Conservation (phyloP, 805 yeast genomes). For the Wickerhamomyces chambardii region DNA sequence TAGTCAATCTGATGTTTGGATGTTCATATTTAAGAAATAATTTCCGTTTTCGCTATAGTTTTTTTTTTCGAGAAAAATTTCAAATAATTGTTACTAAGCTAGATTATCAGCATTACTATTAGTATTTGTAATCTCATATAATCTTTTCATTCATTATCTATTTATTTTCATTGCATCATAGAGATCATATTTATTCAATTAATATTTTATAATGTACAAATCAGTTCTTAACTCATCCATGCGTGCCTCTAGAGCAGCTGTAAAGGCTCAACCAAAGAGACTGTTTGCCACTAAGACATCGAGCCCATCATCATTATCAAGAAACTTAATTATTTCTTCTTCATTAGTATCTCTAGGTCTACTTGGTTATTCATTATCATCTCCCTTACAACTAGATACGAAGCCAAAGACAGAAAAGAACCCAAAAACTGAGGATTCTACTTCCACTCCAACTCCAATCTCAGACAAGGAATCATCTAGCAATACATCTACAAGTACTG, state of each 20-base stretch:
- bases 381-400: slow-evolving; percentile 11
- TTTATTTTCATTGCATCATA: no score
- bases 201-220: not conserved
- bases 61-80: no score
- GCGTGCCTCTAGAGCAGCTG: not conserved
- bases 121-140: not conserved
- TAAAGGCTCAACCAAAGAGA: not conserved
- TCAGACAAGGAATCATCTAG: no score
- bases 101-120: no score
- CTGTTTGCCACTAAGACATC: not conserved
- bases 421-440: slow-evolving; percentile 1
- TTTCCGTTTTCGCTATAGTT: not conserved
- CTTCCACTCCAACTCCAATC: slow-evolving; percentile 1
- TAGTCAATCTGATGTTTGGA: no score
- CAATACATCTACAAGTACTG: not conserved
- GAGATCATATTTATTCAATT: no score
- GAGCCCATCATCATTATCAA: not conserved
- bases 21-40: no score
- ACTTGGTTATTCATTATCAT: slow-evolving; percentile 7
- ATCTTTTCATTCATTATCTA: no score
- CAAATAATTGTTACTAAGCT: no score
- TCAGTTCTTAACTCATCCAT: not conserved
- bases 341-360: slow-evolving; percentile 10
- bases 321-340: slow-evolving; percentile 11
- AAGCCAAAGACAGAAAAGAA: slow-evolving; percentile 2